These are phyloP conservation scores for Zalaria obscura DNA, from an alignment of 2,329 filamentous ascomycete genomes.

Conservation along the genomic window DNA sequence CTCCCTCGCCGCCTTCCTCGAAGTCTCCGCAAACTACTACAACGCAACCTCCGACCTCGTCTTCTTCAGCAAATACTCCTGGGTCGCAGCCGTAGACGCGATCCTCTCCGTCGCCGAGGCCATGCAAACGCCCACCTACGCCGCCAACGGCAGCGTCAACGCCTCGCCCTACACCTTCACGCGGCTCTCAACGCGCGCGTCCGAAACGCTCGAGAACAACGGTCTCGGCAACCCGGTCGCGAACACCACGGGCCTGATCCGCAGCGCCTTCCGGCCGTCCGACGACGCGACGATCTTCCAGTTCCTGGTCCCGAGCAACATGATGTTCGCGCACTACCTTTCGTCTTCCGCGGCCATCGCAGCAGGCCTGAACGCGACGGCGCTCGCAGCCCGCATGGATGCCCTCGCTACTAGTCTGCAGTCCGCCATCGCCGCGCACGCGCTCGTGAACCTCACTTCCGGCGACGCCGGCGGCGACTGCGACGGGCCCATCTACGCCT, in stretches of 20 bases:
- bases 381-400: slow-evolving; percentile 42
- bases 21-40: slow-evolving; percentile 36
- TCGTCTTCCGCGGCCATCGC: slow-evolving; percentile 38
- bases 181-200: slow-evolving; percentile 27
- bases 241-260: slow-evolving; percentile 33
- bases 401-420: slow-evolving; percentile 34
- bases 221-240: slow-evolving; percentile 35
- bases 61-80: slow-evolving; percentile 34
- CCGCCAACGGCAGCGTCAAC: slow-evolving; percentile 28
- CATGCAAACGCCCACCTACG: slow-evolving; percentile 35
- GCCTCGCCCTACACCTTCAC: slow-evolving; percentile 31
- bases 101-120: slow-evolving; percentile 30
- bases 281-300: slow-evolving; percentile 37
- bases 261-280: slow-evolving; percentile 35
- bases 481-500: slow-evolving; percentile 29
- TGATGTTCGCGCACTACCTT: slow-evolving; percentile 61
- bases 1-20: slow-evolving; percentile 35
- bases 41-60: slow-evolving; percentile 30
- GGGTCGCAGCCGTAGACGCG: slow-evolving; percentile 30
- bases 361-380: slow-evolving; percentile 30
- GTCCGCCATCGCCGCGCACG: slow-evolving; percentile 29
- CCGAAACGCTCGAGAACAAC: slow-evolving; percentile 39
- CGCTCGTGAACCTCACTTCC: slow-evolving; percentile 17
- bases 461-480: slow-evolving; percentile 14
- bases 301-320: slow-evolving; percentile 38